Conservation (phyloP, 495 filamentous ascomycete genomes). For the Amorphotheca resinae region DNA sequence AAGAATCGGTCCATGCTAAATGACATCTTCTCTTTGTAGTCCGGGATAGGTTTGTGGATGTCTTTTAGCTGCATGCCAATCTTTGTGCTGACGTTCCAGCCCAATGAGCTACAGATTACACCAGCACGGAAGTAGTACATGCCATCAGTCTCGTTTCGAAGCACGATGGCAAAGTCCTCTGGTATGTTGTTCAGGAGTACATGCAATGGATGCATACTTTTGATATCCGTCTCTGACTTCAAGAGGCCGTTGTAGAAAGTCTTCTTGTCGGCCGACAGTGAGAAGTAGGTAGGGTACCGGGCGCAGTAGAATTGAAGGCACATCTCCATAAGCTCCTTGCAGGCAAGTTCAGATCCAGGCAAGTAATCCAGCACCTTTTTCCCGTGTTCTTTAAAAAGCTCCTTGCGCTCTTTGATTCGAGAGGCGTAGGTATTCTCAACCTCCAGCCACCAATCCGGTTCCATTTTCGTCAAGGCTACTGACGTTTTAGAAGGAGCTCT, state of each 20-base stretch:
- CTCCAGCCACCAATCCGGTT: constrained; percentile 87
- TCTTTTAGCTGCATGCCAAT: constrained; percentile 58
- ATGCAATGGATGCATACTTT: constrained; percentile 52
- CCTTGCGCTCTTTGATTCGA: constrained; percentile 60
- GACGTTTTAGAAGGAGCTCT: constrained; percentile 4
- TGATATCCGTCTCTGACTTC: constrained; percentile 47
- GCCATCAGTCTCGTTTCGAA: constrained; percentile 59
- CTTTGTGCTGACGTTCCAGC: constrained; percentile 71
- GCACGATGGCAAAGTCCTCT: constrained; percentile 76
- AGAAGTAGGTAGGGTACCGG: constrained; percentile 73
- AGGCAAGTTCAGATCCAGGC: constrained; percentile 69
- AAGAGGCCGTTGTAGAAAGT: constrained; percentile 64
- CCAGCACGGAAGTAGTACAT: constrained; percentile 69
- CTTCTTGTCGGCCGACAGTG: constrained; percentile 42
- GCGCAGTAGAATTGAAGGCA: constrained; percentile 63
- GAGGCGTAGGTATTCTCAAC: constrained; percentile 63
- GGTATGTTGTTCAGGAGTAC: constrained; percentile 73
- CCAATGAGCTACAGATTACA: constrained; percentile 64
- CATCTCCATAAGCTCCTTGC: constrained; percentile 90
- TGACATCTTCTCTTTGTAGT: constrained; percentile 86
- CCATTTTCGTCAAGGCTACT: constrained; percentile 64
- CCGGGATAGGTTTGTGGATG: constrained; percentile 70
- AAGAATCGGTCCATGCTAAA: constrained; percentile 89
- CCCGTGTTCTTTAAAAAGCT: constrained; percentile 52
- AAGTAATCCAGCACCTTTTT: constrained; percentile 51